Percentiles rank a stretch among this genome's conserved stretches.
These are phyloP conservation scores for Cantharellus cinnabarinus DNA, from an alignment of 768 basidiomycete genomes.

Conservation along the genomic window DNA sequence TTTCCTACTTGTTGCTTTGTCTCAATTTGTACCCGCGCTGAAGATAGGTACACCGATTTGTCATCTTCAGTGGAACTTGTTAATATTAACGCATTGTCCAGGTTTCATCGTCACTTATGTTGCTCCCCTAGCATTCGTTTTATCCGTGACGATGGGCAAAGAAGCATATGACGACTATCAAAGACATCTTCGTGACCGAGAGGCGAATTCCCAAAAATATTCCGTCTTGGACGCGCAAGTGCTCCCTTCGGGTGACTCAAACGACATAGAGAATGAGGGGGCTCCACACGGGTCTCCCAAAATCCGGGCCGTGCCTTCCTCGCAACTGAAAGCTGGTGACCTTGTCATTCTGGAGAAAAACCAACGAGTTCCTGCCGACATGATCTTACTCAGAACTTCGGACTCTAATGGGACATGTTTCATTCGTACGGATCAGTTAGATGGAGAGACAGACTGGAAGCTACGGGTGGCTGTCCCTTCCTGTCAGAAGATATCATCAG, in stretches of 20 bases:
- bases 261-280: no score
- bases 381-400: constrained; percentile 72
- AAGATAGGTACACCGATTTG: constrained; percentile 55
- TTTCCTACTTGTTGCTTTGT: constrained; percentile 88
- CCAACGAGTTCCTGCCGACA: constrained; percentile 86
- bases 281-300: constrained; percentile 15
- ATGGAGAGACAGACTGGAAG: constrained; percentile 99
- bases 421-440: constrained; percentile 91
- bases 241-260: background rate
- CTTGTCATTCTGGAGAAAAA: constrained; percentile 88
- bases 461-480: constrained; percentile 71
- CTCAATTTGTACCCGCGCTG: constrained; percentile 87
- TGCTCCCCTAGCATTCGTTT: constrained; percentile 87
- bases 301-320: constrained; percentile 66
- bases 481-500: constrained; percentile 47
- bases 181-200: constrained; percentile 73
- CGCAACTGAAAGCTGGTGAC: constrained; percentile 76
- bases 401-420: constrained; percentile 89
- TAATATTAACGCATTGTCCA: constrained; percentile 15
- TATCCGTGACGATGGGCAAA: constrained; percentile 91
- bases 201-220: constrained; percentile 90
- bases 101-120: constrained; percentile 93
- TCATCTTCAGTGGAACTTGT: background rate
- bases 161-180: constrained; percentile 98
- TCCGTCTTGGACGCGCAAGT: constrained; percentile 36